A percentile compares a stretch with the other conserved stretches of the same genome.
Conservation (phyloP, 345 rosid genomes). For the Carallia pectinifolia region DNA sequence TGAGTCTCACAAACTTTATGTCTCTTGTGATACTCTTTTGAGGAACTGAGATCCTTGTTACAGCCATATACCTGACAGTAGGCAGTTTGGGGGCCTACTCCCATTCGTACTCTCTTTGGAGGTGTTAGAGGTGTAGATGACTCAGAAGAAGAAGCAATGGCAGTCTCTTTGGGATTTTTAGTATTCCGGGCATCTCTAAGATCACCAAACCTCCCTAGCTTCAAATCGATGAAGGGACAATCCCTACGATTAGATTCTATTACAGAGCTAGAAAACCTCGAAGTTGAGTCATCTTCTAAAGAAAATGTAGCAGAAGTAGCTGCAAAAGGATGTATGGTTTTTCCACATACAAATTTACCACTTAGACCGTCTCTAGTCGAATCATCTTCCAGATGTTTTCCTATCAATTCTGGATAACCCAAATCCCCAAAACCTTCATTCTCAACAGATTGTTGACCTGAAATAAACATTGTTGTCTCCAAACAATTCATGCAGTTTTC, state of each 20-base stretch:
- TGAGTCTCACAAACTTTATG: conserved; percentile 61
- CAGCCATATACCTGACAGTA: conserved; percentile 59
- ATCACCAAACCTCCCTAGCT: conserved; percentile 60
- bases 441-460: conserved; percentile 27
- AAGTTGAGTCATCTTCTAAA: conserved; percentile 38
- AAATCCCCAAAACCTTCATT: conserved; percentile 31
- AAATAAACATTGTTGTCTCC: conserved; percentile 24
- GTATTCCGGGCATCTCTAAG: conserved; percentile 27
- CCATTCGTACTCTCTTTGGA: conserved; percentile 14
- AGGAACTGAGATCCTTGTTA: conserved; percentile 50
- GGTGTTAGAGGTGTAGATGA: conserved; percentile 14
- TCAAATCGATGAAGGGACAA: conserved; percentile 60
- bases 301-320: conserved; percentile 25
- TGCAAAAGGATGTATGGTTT: conserved; percentile 25
- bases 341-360: conserved; percentile 22
- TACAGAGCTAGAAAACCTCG: conserved; percentile 39
- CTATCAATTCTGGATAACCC: conserved; percentile 32
- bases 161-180: conserved; percentile 5
- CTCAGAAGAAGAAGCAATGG: conserved; percentile 12
- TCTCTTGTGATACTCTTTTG: conserved; percentile 58
- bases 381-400: conserved; percentile 25
- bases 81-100: conserved; percentile 30
- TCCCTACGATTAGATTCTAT: conserved; percentile 41
- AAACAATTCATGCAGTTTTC: conserved; percentile 27
- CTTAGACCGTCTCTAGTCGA: conserved; percentile 27